Percentiles rank a stretch among this genome's conserved stretches.
phyloP scores from a whole-genome alignment of 805 yeast genomes.

The Zygosaccharomyces bailii region DNA sequence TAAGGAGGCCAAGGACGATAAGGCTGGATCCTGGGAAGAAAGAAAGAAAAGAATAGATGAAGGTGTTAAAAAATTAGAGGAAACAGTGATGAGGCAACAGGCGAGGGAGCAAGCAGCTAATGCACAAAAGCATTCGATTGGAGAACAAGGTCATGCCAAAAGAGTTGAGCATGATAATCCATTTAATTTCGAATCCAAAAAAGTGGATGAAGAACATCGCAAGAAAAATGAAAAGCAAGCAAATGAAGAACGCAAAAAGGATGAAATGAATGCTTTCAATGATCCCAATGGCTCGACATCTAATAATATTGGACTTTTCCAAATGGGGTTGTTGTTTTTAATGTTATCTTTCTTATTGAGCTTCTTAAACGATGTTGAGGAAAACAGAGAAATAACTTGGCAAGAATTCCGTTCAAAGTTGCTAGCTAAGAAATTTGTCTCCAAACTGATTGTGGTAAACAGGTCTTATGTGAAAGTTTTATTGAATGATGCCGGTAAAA shows the following conservation, averaged over 20 bases:
- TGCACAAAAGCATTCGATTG: neutral
- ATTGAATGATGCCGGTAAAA: constrained; percentile 56
- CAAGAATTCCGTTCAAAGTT: constrained; percentile 81
- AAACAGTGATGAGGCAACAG: constrained; percentile 25
- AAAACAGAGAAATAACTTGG: constrained; percentile 69
- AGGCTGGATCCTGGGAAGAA: constrained; percentile 16
- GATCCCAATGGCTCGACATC: constrained; percentile 36
- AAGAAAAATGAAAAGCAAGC: constrained; percentile 18
- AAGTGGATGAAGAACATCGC: constrained; percentile 17
- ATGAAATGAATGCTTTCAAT: constrained; percentile 16
- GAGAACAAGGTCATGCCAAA: constrained; percentile 1
- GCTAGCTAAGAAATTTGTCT: constrained; percentile 74
- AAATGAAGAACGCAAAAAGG: constrained; percentile 15
- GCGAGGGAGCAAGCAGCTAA: constrained; percentile 10
- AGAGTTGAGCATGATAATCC: constrained; percentile 14
- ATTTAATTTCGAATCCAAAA: constrained; percentile 18
- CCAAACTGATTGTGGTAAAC: constrained; percentile 71
- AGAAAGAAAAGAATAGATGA: constrained; percentile 26
- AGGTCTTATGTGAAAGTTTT: constrained; percentile 70
- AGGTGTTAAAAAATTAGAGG: constrained; percentile 25
- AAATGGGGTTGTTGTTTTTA: constrained; percentile 34
- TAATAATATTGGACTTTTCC: constrained; percentile 36
- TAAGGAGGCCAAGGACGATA: constrained; percentile 21
- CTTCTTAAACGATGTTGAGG: constrained; percentile 32
- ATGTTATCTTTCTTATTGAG: constrained; percentile 34